phyloP scores from a whole-genome alignment of 1,284 basidiomycete genomes.

The Anthracocystis panici-leucophaei region DNA sequence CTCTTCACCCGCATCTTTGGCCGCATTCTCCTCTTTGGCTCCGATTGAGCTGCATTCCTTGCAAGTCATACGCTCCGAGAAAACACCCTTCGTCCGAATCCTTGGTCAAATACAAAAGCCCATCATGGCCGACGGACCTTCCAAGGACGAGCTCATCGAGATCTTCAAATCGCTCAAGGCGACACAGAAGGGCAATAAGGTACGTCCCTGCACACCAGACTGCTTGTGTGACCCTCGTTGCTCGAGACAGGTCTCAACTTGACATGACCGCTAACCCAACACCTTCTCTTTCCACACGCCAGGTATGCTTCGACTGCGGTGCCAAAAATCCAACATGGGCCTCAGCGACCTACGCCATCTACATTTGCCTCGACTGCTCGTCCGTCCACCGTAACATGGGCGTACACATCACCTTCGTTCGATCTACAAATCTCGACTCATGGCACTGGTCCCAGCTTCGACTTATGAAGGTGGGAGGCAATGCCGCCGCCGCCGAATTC shows the following conservation, averaged over 20 bases:
- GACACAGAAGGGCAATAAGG: slow-evolving; percentile 65
- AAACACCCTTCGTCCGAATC: no score
- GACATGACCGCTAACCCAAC: not conserved
- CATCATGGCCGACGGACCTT: slow-evolving; percentile 59
- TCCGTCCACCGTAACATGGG: slow-evolving; percentile 95
- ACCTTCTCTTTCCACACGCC: slow-evolving; percentile 8
- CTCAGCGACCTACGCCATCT: slow-evolving; percentile 94
- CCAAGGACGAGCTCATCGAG: slow-evolving; percentile 67
- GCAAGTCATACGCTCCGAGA: no score
- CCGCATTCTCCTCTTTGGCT: not conserved
- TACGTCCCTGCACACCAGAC: slow-evolving; percentile 5
- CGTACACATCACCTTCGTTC: slow-evolving; percentile 96
- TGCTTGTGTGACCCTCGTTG: not conserved
- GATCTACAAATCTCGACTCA: slow-evolving; percentile 95
- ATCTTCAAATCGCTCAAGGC: slow-evolving; percentile 68
- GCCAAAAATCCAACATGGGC: slow-evolving; percentile 98
- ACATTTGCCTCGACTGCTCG: slow-evolving; percentile 98
- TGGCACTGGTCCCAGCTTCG: slow-evolving; percentile 93
- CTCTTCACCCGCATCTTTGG: not conserved
- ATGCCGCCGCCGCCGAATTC: slow-evolving; percentile 88
- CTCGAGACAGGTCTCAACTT: no score
- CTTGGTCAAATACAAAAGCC: no score
- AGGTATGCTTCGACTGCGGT: slow-evolving; percentile 97
- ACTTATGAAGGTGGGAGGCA: slow-evolving; percentile 96
- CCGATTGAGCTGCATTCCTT: not conserved